These are phyloP conservation scores for Fusarium redolens DNA, from an alignment of 2,329 filamentous ascomycete species.

Conservation along the genomic window DNA sequence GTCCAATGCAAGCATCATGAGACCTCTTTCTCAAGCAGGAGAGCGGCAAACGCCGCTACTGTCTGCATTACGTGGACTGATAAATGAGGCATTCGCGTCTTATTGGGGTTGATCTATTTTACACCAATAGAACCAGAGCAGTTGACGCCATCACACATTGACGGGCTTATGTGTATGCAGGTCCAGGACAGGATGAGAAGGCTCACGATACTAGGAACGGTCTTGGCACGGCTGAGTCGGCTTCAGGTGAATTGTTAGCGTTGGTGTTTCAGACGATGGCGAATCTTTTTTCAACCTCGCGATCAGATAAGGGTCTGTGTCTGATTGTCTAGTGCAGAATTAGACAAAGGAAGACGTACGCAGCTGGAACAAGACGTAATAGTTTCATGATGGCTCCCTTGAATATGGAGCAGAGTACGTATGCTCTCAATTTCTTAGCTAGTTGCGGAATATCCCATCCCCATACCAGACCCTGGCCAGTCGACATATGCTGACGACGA, in stretches of 20 bases:
- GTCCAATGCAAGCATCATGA: neutral
- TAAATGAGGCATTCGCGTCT: slow-evolving; percentile 29
- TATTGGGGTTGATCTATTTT: slow-evolving; percentile 3
- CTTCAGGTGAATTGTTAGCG: neutral
- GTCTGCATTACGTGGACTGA: slow-evolving; percentile 27
- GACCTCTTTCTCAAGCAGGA: neutral
- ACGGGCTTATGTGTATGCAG: slow-evolving; percentile 2
- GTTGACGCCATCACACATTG: slow-evolving; percentile 14
- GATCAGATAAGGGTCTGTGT: slow-evolving; percentile 14
- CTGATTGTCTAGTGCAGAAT: neutral
- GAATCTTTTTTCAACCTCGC: neutral
- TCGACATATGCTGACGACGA: slow-evolving; percentile 25
- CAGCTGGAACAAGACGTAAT: slow-evolving; percentile 23
- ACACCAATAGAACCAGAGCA: slow-evolving; percentile 18
- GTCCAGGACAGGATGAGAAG: slow-evolving; percentile 1
- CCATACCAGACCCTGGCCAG: slow-evolving; percentile 13
- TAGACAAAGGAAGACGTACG: slow-evolving; percentile 14
- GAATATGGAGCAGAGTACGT: slow-evolving; percentile 27
- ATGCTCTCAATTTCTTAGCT: slow-evolving; percentile 9
- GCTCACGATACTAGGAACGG: slow-evolving; percentile 5
- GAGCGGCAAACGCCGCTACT: slow-evolving; percentile 9
- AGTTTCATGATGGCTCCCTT: slow-evolving; percentile 23
- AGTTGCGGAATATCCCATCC: slow-evolving; percentile 4
- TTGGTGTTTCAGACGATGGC: slow-evolving; percentile 22
- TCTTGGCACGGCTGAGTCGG: slow-evolving; percentile 33